phyloP scores from a whole-genome alignment of 2,329 filamentous ascomycete genomes.

The Ascochyta viciae-villosae region DNA sequence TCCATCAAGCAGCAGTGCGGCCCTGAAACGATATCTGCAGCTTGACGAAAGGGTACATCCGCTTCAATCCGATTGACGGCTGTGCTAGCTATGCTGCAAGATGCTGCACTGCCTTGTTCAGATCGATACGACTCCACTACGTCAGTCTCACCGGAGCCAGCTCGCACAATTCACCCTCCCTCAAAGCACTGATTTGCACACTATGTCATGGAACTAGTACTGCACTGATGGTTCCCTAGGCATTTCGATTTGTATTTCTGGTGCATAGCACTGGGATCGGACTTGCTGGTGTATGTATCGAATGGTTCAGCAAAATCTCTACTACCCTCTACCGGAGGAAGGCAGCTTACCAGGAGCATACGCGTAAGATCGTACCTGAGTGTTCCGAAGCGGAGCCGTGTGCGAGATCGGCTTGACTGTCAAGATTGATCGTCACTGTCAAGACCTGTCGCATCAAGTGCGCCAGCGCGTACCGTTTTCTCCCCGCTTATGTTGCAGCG shows the following conservation, averaged over 20 bases:
- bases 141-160: not conserved
- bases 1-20: not conserved
- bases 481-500: not conserved
- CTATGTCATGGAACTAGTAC: not conserved
- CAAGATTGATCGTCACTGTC: not conserved
- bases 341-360: not conserved
- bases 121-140: not conserved
- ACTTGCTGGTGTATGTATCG: not conserved
- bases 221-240: not conserved
- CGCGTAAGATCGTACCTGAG: not conserved
- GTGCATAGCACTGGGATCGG: not conserved
- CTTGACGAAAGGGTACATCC: not conserved
- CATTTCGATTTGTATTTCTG: not conserved
- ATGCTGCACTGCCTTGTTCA: not conserved
- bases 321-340: not conserved
- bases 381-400: not conserved
- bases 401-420: not conserved
- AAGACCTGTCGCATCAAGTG: not conserved
- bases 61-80: not conserved
- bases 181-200: not conserved
- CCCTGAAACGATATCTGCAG: not conserved
- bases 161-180: too few species aligned
- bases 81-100: not conserved
- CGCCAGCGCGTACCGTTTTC: constrained; percentile 7
- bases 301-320: not conserved